A percentile compares a stretch with the other conserved stretches of the same genome.
Conservation (phyloP, 192 early-diverging fungal genomes). For the Kickxella alabastrina region DNA sequence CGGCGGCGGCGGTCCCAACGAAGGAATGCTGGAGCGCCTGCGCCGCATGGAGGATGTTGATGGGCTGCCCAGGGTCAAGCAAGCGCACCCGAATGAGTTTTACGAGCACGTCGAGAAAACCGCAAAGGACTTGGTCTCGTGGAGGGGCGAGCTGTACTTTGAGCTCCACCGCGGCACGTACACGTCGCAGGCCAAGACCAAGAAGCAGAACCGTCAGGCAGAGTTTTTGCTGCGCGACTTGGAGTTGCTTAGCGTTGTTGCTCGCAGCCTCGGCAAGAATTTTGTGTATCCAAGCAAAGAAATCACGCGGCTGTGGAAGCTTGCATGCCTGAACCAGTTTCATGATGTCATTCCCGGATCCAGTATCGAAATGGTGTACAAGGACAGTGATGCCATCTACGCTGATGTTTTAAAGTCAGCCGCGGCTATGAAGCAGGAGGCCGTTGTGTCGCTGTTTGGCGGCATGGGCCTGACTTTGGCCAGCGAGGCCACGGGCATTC, state of each 20-base stretch:
- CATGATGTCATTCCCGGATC: constrained; percentile 96
- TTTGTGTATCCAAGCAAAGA: constrained; percentile 69
- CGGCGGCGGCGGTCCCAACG: constrained; percentile 88
- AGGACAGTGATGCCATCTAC: constrained; percentile 67
- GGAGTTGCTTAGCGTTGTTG: constrained; percentile 68
- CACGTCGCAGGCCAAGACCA: constrained; percentile 84
- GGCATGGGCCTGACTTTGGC: constrained; percentile 3
- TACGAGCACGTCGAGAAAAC: constrained; percentile 74
- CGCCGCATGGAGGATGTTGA: constrained; percentile 69
- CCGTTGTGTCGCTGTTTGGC: constrained; percentile 42
- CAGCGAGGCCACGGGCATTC: constrained; percentile 23
- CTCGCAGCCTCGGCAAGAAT: constrained; percentile 5
- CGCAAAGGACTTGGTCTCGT: constrained; percentile 66
- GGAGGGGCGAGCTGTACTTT: constrained; percentile 98
- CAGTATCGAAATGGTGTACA: constrained; percentile 85
- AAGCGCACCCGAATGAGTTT: constrained; percentile 76
- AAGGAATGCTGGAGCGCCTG: constrained; percentile 82
- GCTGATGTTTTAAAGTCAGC: constrained; percentile 38
- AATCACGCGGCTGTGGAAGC: constrained; percentile 84
- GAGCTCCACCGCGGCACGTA: constrained; percentile 98
- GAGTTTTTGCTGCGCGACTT: constrained; percentile 84
- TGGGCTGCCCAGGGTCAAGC: constrained; percentile 68
- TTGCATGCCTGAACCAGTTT: constrained; percentile 90
- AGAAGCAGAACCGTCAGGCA: constrained; percentile 78
- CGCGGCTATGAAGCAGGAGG: constrained; percentile 41